Conservation (phyloP, 2,329 filamentous ascomycete genomes). For the Dothistroma septosporum region DNA sequence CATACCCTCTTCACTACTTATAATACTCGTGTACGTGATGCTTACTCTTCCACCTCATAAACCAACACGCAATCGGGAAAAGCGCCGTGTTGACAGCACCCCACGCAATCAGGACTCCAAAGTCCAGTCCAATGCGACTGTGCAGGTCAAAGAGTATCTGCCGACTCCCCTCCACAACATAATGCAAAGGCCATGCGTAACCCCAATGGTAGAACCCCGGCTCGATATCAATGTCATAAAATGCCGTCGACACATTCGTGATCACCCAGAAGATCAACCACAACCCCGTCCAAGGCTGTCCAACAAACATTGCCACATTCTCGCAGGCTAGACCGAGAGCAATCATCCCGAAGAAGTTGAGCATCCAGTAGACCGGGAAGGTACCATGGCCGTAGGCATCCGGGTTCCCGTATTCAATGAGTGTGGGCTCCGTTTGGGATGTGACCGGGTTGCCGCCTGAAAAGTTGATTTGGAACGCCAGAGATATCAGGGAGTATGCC, state of each 20-base stretch:
- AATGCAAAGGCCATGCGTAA: slow-evolving; percentile 61
- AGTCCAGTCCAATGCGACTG: slow-evolving; percentile 56
- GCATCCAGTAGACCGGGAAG: slow-evolving; percentile 53
- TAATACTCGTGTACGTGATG: slow-evolving; percentile 34
- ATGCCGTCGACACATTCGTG: slow-evolving; percentile 58
- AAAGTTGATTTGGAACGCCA: slow-evolving; percentile 63
- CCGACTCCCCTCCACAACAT: slow-evolving; percentile 56
- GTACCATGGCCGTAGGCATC: slow-evolving; percentile 55
- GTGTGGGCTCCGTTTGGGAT: slow-evolving; percentile 42
- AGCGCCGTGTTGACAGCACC: slow-evolving; percentile 49
- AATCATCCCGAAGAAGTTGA: slow-evolving; percentile 60
- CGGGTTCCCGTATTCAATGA: slow-evolving; percentile 39
- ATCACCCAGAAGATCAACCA: slow-evolving; percentile 68
- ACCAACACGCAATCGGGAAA: slow-evolving; percentile 50
- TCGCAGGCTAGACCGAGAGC: slow-evolving; percentile 61
- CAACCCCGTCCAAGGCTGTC: slow-evolving; percentile 57
- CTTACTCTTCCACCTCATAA: slow-evolving; percentile 40
- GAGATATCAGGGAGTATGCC: slow-evolving; percentile 59
- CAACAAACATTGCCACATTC: slow-evolving; percentile 61
- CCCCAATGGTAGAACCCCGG: slow-evolving; percentile 59
- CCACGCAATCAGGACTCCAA: slow-evolving; percentile 60
- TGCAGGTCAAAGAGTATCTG: slow-evolving; percentile 60
- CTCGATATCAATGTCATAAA: slow-evolving; percentile 57
- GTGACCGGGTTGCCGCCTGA: slow-evolving; percentile 41
- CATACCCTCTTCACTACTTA: slow-evolving; percentile 11